Conservation (phyloP, 495 filamentous ascomycete species). For the Penicillium arizonense region DNA sequence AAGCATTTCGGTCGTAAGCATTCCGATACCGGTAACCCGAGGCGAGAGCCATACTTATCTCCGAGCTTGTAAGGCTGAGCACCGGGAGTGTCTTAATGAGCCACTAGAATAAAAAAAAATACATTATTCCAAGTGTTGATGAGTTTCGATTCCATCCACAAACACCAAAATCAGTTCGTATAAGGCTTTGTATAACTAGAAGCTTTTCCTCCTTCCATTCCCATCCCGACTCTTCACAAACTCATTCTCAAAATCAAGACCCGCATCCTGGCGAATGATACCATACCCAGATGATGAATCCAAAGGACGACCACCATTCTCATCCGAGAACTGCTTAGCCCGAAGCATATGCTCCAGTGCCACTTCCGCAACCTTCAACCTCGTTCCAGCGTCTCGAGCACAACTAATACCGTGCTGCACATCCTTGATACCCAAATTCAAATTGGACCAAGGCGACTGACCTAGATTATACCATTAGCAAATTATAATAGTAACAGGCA, state of each 20-base stretch:
- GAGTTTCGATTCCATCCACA: too few species aligned
- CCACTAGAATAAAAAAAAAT: too few species aligned
- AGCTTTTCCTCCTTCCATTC: neutral
- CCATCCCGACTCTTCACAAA: slow-evolving; percentile 12
- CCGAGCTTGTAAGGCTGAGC: too few species aligned
- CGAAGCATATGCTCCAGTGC: slow-evolving; percentile 7
- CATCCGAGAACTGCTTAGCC: slow-evolving; percentile 7
- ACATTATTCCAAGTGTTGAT: too few species aligned
- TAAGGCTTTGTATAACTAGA: too few species aligned
- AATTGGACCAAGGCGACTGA: slow-evolving; percentile 5
- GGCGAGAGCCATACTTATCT: too few species aligned
- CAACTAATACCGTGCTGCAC: slow-evolving; percentile 7
- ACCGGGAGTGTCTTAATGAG: too few species aligned
- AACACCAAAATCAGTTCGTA: too few species aligned
- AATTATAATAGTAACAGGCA: neutral
- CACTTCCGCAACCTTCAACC: slow-evolving; percentile 10
- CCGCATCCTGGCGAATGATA: slow-evolving; percentile 10
- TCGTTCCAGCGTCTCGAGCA: slow-evolving; percentile 3
- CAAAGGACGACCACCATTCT: slow-evolving; percentile 1
- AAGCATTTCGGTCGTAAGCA: too few species aligned
- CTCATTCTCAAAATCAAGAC: slow-evolving; percentile 10
- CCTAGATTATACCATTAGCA: slow-evolving; percentile 1
- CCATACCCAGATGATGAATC: slow-evolving; percentile 13
- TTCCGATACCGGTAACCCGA: too few species aligned
- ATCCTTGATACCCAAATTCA: slow-evolving; percentile 14